Evolutionary conservation across 805 yeast species (phyloP).

Genomic region (Zygoascus flipseniorum): DNA sequence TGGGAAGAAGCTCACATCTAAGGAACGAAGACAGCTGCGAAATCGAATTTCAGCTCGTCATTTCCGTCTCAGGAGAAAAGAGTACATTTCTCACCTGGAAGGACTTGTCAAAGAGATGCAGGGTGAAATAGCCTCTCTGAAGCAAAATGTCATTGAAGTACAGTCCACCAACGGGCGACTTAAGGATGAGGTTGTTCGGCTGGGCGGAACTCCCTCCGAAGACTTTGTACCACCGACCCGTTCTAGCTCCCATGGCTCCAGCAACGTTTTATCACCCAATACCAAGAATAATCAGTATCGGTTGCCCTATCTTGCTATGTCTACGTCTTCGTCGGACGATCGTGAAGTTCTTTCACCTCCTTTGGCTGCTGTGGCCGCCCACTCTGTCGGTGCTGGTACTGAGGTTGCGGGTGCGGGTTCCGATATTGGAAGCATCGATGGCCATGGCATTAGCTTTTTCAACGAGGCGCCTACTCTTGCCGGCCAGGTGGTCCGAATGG

Average conservation of each 20-base stretch:
- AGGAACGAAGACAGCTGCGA: conserved; percentile 25
- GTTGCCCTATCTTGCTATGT: background rate
- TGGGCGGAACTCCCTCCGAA: background rate
- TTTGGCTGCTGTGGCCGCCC: background rate
- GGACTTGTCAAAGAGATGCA: conserved; percentile 17
- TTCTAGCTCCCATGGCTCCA: background rate
- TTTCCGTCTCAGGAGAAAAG: conserved; percentile 25
- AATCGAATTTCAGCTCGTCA: conserved; percentile 26
- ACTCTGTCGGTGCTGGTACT: background rate
- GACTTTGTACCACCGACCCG: background rate
- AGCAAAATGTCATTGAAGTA: conserved; percentile 7
- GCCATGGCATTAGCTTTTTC: background rate
- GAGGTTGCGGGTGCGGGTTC: background rate
- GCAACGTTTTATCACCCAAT: background rate
- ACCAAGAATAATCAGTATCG: background rate
- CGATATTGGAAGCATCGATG: background rate
- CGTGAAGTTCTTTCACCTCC: background rate
- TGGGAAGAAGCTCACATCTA: conserved; percentile 21
- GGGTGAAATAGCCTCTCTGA: conserved; percentile 11
- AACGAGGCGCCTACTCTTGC: background rate
- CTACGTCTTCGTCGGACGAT: background rate
- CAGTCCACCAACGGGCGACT: conserved; percentile 10
- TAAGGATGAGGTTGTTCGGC: conserved; percentile 13
- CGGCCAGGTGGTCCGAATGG: background rate
- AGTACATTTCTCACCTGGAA: conserved; percentile 26